Conservation (phyloP, 352 stramenopile genomes). For the Saprolegnia parasitica region DNA sequence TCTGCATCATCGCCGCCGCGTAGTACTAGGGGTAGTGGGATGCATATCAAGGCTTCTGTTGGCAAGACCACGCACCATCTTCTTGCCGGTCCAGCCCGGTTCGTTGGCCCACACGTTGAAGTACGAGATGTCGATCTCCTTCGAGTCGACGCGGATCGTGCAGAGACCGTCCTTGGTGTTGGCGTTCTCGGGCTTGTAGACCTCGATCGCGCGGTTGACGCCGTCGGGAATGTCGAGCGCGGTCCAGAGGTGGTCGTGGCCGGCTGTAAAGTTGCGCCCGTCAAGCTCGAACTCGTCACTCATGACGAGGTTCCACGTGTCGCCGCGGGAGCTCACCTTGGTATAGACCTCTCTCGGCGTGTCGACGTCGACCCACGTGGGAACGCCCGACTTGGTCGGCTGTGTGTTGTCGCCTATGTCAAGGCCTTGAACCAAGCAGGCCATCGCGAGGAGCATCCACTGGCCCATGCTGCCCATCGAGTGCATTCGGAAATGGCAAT, state of each 20-base stretch:
- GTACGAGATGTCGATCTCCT: constrained; percentile 37
- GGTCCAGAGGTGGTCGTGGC: constrained; percentile 90
- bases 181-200: constrained; percentile 88
- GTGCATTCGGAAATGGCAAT: no score
- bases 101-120: constrained; percentile 55
- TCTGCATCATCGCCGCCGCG: constrained; percentile 76
- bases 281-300: constrained; percentile 90
- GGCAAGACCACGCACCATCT: constrained; percentile 31
- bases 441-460: no score
- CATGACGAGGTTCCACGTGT: constrained; percentile 72
- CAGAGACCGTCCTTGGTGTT: constrained; percentile 47
- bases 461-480: no score
- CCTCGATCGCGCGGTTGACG: constrained; percentile 87
- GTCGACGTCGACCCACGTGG: constrained; percentile 47
- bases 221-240: constrained; percentile 92
- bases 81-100: constrained; percentile 42
- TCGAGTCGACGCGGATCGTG: constrained; percentile 50
- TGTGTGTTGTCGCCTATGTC: constrained; percentile 28
- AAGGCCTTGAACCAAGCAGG: no score
- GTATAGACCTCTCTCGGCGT: constrained; percentile 41
- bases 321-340: constrained; percentile 43
- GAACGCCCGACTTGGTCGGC: constrained; percentile 47
- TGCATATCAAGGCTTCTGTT: no score
- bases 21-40: constrained; percentile 38
- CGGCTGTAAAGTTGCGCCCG: constrained; percentile 83